Evolutionary conservation across 805 yeast species (phyloP).

Genomic region (Ogataea neopini): DNA sequence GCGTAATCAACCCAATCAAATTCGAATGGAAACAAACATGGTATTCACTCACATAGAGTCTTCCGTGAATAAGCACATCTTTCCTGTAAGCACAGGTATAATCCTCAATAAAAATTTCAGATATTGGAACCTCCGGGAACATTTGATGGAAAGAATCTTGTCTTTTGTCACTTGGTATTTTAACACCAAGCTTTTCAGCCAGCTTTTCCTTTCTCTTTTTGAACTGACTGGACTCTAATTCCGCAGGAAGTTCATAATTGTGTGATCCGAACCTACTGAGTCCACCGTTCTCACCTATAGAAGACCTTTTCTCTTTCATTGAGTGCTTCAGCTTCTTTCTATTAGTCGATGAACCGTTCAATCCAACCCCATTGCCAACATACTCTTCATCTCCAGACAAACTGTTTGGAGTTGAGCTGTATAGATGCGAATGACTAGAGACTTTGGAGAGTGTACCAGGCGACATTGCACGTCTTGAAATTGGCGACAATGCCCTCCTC

Average conservation of each 20-base stretch:
- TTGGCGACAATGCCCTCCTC: constrained; percentile 5
- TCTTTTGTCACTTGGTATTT: constrained; percentile 48
- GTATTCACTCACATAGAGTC: constrained; percentile 55
- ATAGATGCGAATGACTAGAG: constrained; percentile 10
- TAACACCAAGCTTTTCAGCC: constrained; percentile 24
- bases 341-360: constrained; percentile 12
- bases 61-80: constrained; percentile 69
- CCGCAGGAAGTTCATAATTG: constrained; percentile 6
- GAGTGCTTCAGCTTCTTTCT: constrained; percentile 18
- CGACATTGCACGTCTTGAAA: constrained; percentile 19
- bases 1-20: constrained; percentile 66
- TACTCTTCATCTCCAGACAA: constrained; percentile 16
- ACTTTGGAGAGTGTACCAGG: constrained; percentile 13
- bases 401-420: constrained; percentile 14
- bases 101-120: constrained; percentile 60
- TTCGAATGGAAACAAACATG: constrained; percentile 65
- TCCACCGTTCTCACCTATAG: constrained; percentile 12
- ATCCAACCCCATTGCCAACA: constrained; percentile 9
- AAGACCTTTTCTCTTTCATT: constrained; percentile 12
- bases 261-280: constrained; percentile 14
- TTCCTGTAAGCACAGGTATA: constrained; percentile 63
- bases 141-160: constrained; percentile 61
- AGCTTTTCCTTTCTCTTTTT: constrained; percentile 16
- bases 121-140: constrained; percentile 51
- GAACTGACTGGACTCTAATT: constrained; percentile 1